Evolutionary conservation across 2,329 filamentous ascomycete genomes (phyloP), one percentile per base, ranked within the genome.

Genomic region (Epichloe typhina): DNA sequence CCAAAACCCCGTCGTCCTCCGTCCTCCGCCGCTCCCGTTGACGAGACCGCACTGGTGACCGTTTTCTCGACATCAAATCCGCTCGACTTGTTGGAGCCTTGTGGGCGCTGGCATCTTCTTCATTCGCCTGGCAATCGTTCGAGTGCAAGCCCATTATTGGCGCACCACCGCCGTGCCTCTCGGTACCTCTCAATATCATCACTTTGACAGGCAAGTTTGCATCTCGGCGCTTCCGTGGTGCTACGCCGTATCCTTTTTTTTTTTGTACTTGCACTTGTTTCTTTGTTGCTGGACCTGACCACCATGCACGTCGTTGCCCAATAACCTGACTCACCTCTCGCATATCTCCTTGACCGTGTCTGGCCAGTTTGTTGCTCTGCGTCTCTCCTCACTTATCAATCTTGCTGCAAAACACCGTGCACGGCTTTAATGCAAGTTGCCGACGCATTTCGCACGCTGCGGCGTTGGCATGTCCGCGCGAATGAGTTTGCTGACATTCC

Each of bases 401-500:
- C 12, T 19, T 19, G 11, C 19, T 42, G 19, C 40, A 42, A 41
- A 17, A 26, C 17, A 42, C 19, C 8, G 17, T 21, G 33, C 47
- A 38, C 41, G 40, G 47, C 31, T 44, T 19, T 13, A 47, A 40
- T 41, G 46, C 21, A 17, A 33, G 23, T 35, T 23, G 42, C 48
- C 37, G 31, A 35, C 12, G 31, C 46, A 8, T 17, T 9, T 38
- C 36, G 46, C 13, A 15, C 23, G 26, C 13, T 36, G 38, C 36
- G 19, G 11, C 37, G 46, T 17, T 19, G 46, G 31, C 46, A 17
- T 40, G 37, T 45, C 36, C 42, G 11, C 15, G 4, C 12, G 3
- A 39, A 49, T 19, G 5, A 15, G 3, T 5, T 51, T 58, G 58
- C 67, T 71, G 61, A 71, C 61, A 66, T 62, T 59, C 54, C 62